Evolutionary conservation across 2,329 filamentous ascomycete species (phyloP).

Genomic region (Berkeleyomyces basicola): DNA sequence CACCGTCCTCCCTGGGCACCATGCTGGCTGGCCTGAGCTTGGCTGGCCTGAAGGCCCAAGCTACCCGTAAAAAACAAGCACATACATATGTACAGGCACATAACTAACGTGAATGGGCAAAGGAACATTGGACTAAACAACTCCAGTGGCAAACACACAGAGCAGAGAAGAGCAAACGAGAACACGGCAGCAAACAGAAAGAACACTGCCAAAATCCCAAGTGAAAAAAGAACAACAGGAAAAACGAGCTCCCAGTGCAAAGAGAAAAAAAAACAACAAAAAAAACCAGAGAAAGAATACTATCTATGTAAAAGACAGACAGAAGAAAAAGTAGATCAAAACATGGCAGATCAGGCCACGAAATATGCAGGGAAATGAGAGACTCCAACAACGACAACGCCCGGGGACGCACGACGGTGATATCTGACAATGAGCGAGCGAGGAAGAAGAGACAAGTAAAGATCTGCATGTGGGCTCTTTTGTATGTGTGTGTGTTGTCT

Average conservation of each 20-base stretch:
- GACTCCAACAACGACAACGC: too few species aligned
- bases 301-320: slow-evolving; percentile 4
- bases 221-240: not conserved
- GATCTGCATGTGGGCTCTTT: not conserved
- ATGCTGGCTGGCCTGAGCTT: too few species aligned
- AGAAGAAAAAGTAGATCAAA: slow-evolving; percentile 9
- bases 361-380: not conserved
- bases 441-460: not conserved
- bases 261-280: slow-evolving; percentile 12
- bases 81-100: too few species aligned
- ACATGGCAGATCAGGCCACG: slow-evolving; percentile 1
- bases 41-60: too few species aligned
- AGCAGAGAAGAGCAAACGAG: not conserved
- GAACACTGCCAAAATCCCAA: not conserved
- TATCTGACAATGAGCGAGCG: too few species aligned
- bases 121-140: too few species aligned
- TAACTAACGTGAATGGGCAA: too few species aligned
- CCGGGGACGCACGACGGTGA: too few species aligned
- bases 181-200: not conserved
- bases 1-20: too few species aligned
- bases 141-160: not conserved
- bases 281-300: slow-evolving; percentile 3
- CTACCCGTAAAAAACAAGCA: too few species aligned
- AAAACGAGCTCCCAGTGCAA: not conserved
- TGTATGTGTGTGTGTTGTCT: not conserved